These are phyloP conservation scores for Lagenaria siceraria DNA, from an alignment of 306 rosid genomes.

Conservation along the genomic window DNA sequence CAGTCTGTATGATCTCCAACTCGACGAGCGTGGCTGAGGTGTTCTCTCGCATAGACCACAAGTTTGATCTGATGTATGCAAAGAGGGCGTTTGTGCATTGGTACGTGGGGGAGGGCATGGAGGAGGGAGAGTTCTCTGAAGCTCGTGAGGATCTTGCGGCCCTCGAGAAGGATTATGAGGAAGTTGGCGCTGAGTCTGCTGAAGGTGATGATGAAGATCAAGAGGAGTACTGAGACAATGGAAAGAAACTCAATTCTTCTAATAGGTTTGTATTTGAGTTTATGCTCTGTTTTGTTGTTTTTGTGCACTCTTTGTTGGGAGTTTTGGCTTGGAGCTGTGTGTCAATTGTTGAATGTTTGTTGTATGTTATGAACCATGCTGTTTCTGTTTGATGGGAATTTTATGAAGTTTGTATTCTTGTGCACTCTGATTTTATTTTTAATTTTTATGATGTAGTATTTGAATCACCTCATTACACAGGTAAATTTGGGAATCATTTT, in stretches of 20 bases:
- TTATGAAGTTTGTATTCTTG: no score
- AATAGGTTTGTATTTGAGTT: neutral
- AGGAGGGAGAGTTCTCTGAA: slow-evolving; percentile 93
- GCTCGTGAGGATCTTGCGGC: slow-evolving; percentile 97
- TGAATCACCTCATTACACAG: no score
- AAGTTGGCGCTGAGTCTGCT: slow-evolving; percentile 80
- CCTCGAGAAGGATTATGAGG: slow-evolving; percentile 86
- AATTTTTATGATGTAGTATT: no score
- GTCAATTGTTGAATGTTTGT: no score
- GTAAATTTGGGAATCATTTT: no score
- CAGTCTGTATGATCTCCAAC: slow-evolving; percentile 85
- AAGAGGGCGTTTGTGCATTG: slow-evolving; percentile 91
- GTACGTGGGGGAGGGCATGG: slow-evolving; percentile 99
- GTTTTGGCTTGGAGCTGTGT: neutral
- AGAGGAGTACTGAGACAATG: slow-evolving; percentile 35
- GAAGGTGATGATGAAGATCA: slow-evolving; percentile 65
- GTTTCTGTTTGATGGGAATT: neutral
- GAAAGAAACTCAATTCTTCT: neutral
- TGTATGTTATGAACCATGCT: no score
- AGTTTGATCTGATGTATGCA: slow-evolving; percentile 87
- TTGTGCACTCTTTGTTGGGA: neutral
- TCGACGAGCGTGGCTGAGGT: slow-evolving; percentile 92
- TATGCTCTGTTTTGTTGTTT: neutral
- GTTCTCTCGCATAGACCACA: slow-evolving; percentile 76
- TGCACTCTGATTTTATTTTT: no score